Evolutionary conservation across 441 rosid species (phyloP), one percentile per base, ranked within the genome.

Genomic region (Jatropha podagrica): DNA sequence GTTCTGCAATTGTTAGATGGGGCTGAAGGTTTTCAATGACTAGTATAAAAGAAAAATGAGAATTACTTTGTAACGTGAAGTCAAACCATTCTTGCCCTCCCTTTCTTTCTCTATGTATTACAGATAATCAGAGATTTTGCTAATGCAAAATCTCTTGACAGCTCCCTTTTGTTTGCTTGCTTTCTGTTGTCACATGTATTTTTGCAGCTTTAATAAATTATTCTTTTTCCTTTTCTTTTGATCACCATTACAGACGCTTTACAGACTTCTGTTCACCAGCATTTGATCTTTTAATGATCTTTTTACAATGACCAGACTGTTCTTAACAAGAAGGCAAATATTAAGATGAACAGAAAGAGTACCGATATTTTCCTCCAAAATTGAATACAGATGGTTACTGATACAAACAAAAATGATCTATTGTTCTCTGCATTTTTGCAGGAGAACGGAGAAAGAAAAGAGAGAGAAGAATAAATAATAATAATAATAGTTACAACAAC

Each of bases 1-100:
- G 92, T 58, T 91, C 99, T 65, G 97, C 95, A 18, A 86, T 95
- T 65, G 2, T 93, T 52, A 81, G 93, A 84, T 95, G 98, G 97
- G 91, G 90, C 68, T 91, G 82, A 88, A 44, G 64, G n/a, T 13
- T 72, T 71, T n/a, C 56, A 64, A 23, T 71, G n/a, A 64, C 66
- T 76, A 40, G 10, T 44, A 59, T 17, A 69, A 4, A 38, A 71
- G 67, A 64, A 49, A 23, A 65, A 48, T 48, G 26, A 72, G 73
- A 76, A 55, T 56, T 78, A 42, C 68, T 66, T 44, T 61, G 38
- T 67, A 23, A 42, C 49, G n/a, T 64, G 70, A 67, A 46, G 71
- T 65, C 59, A 74, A 49, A 52, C 17, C 18, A 70, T 76, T 79
- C 63, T 23, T 71, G n/a, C 66, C 42, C 49, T 64, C 59, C 46